Percentiles rank a stretch among this genome's conserved stretches.
Evolutionary conservation across 192 early-diverging fungal species (phyloP).

Genomic region (Podila verticillata): DNA sequence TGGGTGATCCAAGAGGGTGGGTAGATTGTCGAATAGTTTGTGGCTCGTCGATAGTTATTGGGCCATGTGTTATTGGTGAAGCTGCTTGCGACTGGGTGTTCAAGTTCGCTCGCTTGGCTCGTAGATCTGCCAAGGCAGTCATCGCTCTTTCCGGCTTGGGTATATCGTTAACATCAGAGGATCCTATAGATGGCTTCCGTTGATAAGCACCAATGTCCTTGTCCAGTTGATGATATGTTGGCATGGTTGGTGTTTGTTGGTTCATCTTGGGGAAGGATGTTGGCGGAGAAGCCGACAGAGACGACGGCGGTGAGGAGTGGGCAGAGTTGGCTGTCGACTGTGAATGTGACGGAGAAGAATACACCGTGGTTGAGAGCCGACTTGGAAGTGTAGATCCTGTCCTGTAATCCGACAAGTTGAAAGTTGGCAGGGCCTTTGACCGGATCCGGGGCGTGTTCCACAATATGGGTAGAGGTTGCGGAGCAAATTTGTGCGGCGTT

Average conservation of each 20-base stretch:
- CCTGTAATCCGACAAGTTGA: constrained; percentile 35
- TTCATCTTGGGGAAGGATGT: not conserved
- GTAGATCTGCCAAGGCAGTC: too few relatives aligned
- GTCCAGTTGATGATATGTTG: not conserved
- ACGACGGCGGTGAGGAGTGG: constrained; percentile 26
- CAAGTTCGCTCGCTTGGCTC: too few relatives aligned
- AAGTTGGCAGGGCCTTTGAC: constrained; percentile 20
- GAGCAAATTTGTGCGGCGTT: constrained; percentile 49
- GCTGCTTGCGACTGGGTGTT: too few relatives aligned
- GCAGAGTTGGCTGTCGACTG: constrained; percentile 27
- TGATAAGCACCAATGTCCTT: not conserved
- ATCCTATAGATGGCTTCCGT: not conserved
- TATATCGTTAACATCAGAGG: not conserved
- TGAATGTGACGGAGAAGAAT: constrained; percentile 26
- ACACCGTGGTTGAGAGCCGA: not conserved
- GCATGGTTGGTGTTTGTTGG: not conserved
- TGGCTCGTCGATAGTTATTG: not conserved
- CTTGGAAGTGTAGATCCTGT: constrained; percentile 3
- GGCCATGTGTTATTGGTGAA: too few relatives aligned
- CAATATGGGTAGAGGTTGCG: constrained; percentile 43
- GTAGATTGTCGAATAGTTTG: not conserved
- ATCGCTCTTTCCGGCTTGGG: not conserved
- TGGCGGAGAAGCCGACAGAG: constrained; percentile 14
- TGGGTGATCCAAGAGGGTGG: not conserved
- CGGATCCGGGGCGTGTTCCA: constrained; percentile 49